Percentiles rank a stretch among this genome's conserved stretches.
Evolutionary conservation across 345 rosid genomes (phyloP).

Genomic region (Clausena lansium): DNA sequence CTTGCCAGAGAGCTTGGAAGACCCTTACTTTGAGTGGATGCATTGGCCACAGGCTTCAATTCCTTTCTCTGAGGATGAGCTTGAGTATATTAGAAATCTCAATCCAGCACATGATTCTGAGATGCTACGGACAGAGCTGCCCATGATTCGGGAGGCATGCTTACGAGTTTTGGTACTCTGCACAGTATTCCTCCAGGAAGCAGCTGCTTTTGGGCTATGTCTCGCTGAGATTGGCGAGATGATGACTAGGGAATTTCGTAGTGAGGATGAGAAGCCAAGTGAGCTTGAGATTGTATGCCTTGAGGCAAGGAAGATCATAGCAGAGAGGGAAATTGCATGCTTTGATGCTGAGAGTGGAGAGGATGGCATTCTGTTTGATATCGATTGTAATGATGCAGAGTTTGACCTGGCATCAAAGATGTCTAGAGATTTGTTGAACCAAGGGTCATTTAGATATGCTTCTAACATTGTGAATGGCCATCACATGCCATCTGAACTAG

Average conservation of each 20-base stretch:
- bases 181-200: constrained; percentile 60
- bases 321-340: constrained; percentile 28
- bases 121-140: constrained; percentile 55
- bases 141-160: constrained; percentile 66
- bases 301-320: constrained; percentile 42
- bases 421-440: constrained; percentile 11
- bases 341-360: constrained; percentile 32
- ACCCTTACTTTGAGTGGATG: constrained; percentile 74
- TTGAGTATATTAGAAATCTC: constrained; percentile 50
- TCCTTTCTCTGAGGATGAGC: constrained; percentile 73
- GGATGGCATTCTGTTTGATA: constrained; percentile 39
- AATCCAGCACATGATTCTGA: constrained; percentile 47
- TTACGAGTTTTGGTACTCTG: constrained; percentile 49
- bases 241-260: constrained; percentile 57
- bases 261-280: constrained; percentile 59
- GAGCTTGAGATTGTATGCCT: constrained; percentile 56
- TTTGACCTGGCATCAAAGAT: constrained; percentile 16
- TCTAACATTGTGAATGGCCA: constrained; percentile 20
- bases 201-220: constrained; percentile 48
- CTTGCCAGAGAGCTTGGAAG: constrained; percentile 63
- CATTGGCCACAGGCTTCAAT: constrained; percentile 75
- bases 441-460: constrained; percentile 22
- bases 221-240: constrained; percentile 61
- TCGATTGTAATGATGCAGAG: constrained; percentile 38
- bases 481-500: constrained; percentile 31